Base-by-base conservation (phyloP, 202 grass and related monocot genomes). In the Tripidium arundinaceum region DNA sequence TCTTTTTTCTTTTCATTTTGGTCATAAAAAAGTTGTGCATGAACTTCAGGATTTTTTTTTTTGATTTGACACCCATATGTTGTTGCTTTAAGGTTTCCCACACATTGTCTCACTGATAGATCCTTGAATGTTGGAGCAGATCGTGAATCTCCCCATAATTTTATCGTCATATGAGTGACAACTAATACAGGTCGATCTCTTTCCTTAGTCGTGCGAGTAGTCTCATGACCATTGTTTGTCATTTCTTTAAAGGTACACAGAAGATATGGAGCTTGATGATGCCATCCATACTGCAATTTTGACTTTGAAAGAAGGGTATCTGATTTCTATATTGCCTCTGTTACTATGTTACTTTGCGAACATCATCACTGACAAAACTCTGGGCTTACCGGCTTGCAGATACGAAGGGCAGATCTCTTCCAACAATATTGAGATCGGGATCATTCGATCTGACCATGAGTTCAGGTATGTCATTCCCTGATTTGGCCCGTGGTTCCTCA, bases 221-320 rank as follows among this genome's bases (percentile, higher is more conserved):
- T 67, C 18, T 81, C 50, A 37, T 49, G 31, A 40, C 60, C 10
- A 77, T 65, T 74, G 19, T 59, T 72, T 62, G 31, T 88, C n/a
- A 1, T 81, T 62, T 83, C 31, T 73, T 59, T 84, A 12, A 80
- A 98, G 96, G 65, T 98, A 95, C 65, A 98, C 92, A 26, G 92
- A 95, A 70, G 92, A 98, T 81, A 98, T 98, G 92, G 96, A 98
- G 70, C 92, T 98, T 83, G 96, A 98, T 84, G 92, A 98, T 90
- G 96, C 96, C 82, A 93, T 98, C 54, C 96, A 98, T 69, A 98
- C 96, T 74, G 96, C 96, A 60, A 95, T 98, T 65, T 80, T 98
- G 72, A 98, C 96, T 73, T 72, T 98, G 27, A 98, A 98, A 98
- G 92, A 98, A 91, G 96, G 96, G 92, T 98, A n/a, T 82, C 36